Percentiles rank a stretch among this genome's conserved stretches.
Conservation (phyloP, 2,329 filamentous ascomycete species). For the Aspergillus texensis region DNA sequence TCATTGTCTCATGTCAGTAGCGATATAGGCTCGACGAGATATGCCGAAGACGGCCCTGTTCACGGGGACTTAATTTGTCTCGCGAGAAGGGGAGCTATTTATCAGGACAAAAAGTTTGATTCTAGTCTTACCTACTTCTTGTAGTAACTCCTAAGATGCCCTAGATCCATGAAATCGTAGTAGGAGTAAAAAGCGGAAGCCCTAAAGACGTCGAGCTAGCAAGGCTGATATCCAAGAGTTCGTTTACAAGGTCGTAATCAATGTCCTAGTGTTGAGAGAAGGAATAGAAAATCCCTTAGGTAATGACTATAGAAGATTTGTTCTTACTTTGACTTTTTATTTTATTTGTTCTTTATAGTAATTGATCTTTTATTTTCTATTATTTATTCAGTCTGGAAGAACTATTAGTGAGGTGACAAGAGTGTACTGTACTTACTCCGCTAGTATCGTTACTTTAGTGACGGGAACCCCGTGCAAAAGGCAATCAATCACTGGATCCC, state of each 20-base stretch:
- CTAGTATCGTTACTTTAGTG: conserved; percentile 1
- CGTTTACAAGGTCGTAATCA: too few relatives aligned
- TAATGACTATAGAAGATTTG: too few relatives aligned
- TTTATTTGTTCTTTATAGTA: not conserved
- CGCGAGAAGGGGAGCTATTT: conserved; percentile 34
- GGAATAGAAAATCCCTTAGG: too few relatives aligned
- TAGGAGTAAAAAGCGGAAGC: not conserved
- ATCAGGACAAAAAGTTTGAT: conserved; percentile 25
- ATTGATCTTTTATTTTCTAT: not conserved
- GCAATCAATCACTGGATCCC: conserved; percentile 6
- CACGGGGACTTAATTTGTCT: conserved; percentile 27
- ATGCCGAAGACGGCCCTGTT: conserved; percentile 29
- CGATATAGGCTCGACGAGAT: conserved; percentile 24
- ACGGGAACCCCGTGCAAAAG: conserved; percentile 1
- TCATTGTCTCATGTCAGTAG: conserved; percentile 31
- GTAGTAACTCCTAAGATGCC: not conserved
- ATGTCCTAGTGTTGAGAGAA: too few relatives aligned
- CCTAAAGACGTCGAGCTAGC: not conserved
- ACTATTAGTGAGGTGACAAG: too few relatives aligned
- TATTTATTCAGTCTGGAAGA: too few relatives aligned
- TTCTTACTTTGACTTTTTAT: too few relatives aligned
- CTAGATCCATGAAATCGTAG: not conserved
- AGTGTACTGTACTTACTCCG: too few relatives aligned
- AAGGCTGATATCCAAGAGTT: too few relatives aligned
- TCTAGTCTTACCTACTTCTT: conserved; percentile 12